Conservation (phyloP, 208 protist species). For the Tetramitus jugosus region DNA sequence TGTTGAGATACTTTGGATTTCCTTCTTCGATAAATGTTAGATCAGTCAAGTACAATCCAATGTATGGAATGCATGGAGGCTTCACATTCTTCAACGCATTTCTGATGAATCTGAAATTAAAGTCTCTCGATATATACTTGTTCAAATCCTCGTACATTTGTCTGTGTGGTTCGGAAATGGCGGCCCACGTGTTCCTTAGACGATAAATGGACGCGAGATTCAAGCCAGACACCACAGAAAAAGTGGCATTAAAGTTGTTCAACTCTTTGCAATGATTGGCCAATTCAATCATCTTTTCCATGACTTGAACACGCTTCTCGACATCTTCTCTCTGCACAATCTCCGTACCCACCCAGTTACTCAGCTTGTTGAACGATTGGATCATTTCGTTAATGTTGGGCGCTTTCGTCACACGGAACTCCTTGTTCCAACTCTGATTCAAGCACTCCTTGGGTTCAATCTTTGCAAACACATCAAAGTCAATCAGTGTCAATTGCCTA, state of each 20-base stretch:
- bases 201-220: constrained; percentile 20
- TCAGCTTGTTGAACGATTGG: constrained; percentile 25
- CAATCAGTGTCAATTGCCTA: constrained; percentile 13
- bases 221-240: constrained; percentile 26
- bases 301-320: not conserved
- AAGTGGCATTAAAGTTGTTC: constrained; percentile 36
- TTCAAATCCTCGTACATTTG: not conserved
- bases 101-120: constrained; percentile 20
- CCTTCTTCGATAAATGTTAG: constrained; percentile 31
- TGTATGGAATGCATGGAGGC: constrained; percentile 42
- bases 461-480: constrained; percentile 12
- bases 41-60: constrained; percentile 36
- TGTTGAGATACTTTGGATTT: constrained; percentile 8
- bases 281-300: constrained; percentile 17
- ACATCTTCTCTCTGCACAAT: constrained; percentile 17
- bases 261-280: not conserved
- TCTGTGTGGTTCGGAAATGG: not conserved
- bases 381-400: constrained; percentile 31
- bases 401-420: not conserved
- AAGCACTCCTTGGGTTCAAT: constrained; percentile 34
- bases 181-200: constrained; percentile 20
- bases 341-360: constrained; percentile 12
- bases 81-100: not conserved
- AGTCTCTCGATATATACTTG: not conserved
- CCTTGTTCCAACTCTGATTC: constrained; percentile 30